Percentiles rank a stretch among this genome's conserved stretches.
phyloP scores from a whole-genome alignment of 345 rosid genomes.

The Brassica juncea region DNA sequence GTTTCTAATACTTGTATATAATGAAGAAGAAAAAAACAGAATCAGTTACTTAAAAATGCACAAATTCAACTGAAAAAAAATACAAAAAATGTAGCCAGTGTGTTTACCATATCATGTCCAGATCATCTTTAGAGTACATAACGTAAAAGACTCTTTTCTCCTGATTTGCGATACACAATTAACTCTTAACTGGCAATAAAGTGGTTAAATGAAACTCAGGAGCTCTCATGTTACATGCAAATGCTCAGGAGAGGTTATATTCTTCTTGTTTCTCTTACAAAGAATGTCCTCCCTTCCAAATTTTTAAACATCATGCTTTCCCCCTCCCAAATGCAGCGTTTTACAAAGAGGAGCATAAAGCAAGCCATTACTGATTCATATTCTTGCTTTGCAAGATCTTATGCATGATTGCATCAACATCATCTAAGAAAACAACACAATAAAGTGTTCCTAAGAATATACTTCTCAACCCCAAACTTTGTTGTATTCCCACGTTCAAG shows the following conservation, averaged over 20 bases:
- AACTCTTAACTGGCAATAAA: too few relatives aligned
- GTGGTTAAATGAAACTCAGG: too few relatives aligned
- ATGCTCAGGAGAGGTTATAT: too few relatives aligned
- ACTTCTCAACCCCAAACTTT: too few relatives aligned
- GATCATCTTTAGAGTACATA: too few relatives aligned
- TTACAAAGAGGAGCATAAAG: too few relatives aligned
- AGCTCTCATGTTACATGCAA: too few relatives aligned
- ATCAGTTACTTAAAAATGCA: not conserved
- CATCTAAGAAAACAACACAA: too few relatives aligned
- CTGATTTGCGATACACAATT: too few relatives aligned
- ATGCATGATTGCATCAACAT: constrained; percentile 48
- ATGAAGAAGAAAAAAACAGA: not conserved
- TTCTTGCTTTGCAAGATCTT: constrained; percentile 53
- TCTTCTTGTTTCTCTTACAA: not conserved
- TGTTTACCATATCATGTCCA: not conserved
- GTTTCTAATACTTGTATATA: not conserved
- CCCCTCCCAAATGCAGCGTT: not conserved
- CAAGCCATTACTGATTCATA: not conserved
- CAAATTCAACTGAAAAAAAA: not conserved
- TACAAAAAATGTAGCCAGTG: not conserved
- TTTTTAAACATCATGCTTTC: not conserved
- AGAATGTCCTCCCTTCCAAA: not conserved
- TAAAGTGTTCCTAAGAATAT: too few relatives aligned
- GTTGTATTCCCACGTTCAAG: too few relatives aligned
- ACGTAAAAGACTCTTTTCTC: too few relatives aligned